phyloP scores from a whole-genome alignment of 805 yeast genomes.

The Ogataea trehaloabstinens region DNA sequence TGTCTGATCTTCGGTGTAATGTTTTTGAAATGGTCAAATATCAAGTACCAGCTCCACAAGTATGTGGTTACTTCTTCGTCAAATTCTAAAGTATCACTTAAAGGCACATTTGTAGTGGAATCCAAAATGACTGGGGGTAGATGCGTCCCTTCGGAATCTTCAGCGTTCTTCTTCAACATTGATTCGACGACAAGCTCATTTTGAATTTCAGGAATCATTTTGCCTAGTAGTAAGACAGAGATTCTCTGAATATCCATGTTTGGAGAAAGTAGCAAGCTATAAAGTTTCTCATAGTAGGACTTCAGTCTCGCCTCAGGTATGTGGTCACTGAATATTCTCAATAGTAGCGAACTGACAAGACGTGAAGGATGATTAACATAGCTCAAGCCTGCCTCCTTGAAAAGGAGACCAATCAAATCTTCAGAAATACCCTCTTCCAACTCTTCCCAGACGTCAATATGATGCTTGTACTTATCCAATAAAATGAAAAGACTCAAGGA shows the following conservation, averaged over 20 bases:
- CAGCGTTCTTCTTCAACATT: constrained; percentile 42
- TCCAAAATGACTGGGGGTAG: constrained; percentile 43
- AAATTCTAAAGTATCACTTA: constrained; percentile 37
- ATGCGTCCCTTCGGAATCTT: constrained; percentile 33
- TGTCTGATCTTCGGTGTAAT: constrained; percentile 64
- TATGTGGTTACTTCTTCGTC: constrained; percentile 33
- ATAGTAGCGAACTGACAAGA: constrained; percentile 36
- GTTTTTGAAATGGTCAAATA: constrained; percentile 59
- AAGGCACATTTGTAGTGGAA: constrained; percentile 28
- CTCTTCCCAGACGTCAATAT: constrained; percentile 36
- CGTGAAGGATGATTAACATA: constrained; percentile 30
- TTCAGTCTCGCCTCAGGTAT: constrained; percentile 33
- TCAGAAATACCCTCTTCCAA: constrained; percentile 35
- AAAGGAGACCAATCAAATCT: constrained; percentile 43
- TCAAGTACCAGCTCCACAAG: constrained; percentile 67
- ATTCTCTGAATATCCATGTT: constrained; percentile 43
- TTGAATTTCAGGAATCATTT: constrained; percentile 45
- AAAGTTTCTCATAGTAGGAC: constrained; percentile 35
- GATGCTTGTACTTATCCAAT: constrained; percentile 28
- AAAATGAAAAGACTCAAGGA: constrained; percentile 43
- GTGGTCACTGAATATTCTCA: constrained; percentile 13
- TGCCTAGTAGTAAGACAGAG: constrained; percentile 37
- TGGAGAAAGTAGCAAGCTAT: constrained; percentile 27
- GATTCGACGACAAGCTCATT: constrained; percentile 61
- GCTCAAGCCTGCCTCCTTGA: constrained; percentile 10